These are phyloP conservation scores for Loxodes magnus DNA, from an alignment of 73 alveolate species.

Conservation along the genomic window DNA sequence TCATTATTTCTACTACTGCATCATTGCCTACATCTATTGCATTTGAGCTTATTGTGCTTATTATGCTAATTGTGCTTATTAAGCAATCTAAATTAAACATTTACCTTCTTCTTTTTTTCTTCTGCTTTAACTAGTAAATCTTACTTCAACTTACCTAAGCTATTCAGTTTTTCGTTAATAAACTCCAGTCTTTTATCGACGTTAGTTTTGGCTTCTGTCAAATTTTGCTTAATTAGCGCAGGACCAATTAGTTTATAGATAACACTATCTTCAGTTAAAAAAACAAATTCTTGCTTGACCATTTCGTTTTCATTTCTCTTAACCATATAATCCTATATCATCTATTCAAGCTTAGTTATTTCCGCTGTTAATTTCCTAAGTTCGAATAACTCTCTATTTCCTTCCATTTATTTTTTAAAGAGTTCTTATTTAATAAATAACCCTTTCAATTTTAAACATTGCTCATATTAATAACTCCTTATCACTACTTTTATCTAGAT, in stretches of 20 bases:
- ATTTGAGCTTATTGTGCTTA: no score
- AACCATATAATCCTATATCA: constrained; percentile 7
- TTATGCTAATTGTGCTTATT: no score
- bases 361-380: constrained; percentile 2
- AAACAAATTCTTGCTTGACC: constrained; percentile 44
- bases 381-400: constrained; percentile 9
- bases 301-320: constrained; percentile 66
- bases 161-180: constrained; percentile 57
- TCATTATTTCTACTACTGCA: no score
- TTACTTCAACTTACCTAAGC: no score
- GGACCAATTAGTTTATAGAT: constrained; percentile 79
- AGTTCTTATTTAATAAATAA: background rate
- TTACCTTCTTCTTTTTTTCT: no score
- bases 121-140: no score
- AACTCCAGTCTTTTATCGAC: constrained; percentile 69
- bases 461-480: no score
- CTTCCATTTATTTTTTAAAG: background rate
- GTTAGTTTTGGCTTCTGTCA: constrained; percentile 58
- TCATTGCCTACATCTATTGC: no score
- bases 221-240: constrained; percentile 48
- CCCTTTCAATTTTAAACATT: background rate
- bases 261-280: constrained; percentile 40
- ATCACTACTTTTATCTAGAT: no score
- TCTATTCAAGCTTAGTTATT: constrained; percentile 1
- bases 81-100: no score